phyloP scores from a whole-genome alignment of 2,329 filamentous ascomycete genomes.

The Fusarium veterinarium region DNA sequence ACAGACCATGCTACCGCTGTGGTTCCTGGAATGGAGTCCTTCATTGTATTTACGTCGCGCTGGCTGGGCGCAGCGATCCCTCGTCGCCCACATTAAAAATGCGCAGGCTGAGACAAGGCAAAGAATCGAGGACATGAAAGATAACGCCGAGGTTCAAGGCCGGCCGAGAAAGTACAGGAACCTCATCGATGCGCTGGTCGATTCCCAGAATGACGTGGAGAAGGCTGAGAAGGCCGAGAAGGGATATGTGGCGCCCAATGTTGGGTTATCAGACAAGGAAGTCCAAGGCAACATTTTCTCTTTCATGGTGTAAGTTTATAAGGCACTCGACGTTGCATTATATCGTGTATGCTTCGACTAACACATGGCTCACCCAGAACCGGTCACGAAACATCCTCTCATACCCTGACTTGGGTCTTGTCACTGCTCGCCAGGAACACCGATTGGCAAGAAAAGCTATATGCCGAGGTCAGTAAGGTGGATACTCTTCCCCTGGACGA shows the following conservation, averaged over 20 bases:
- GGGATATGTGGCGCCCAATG: not conserved
- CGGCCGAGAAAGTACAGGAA: not conserved
- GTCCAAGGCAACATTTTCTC: not conserved
- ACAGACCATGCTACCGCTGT: not conserved
- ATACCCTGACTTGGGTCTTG: not conserved
- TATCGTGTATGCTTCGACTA: accelerated
- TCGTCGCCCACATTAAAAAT: not conserved
- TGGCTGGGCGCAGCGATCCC: not conserved
- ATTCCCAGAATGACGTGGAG: not conserved
- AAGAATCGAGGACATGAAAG: not conserved
- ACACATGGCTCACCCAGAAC: not conserved
- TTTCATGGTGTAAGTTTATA: not conserved
- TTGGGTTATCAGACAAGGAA: not conserved
- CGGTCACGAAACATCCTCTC: not conserved
- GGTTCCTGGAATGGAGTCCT: not conserved
- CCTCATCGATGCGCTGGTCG: not conserved
- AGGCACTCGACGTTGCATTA: accelerated
- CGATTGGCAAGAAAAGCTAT: not conserved
- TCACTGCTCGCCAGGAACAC: not conserved
- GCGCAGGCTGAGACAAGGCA: not conserved
- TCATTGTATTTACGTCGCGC: not conserved
- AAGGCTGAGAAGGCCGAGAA: not conserved
- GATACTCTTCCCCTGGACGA: not conserved
- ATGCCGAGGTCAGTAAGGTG: not conserved
- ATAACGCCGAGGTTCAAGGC: not conserved